Evolutionary conservation across 2,329 filamentous ascomycete genomes (phyloP), one percentile per base, ranked within the genome.

Genomic region (Beauveria bassiana): DNA sequence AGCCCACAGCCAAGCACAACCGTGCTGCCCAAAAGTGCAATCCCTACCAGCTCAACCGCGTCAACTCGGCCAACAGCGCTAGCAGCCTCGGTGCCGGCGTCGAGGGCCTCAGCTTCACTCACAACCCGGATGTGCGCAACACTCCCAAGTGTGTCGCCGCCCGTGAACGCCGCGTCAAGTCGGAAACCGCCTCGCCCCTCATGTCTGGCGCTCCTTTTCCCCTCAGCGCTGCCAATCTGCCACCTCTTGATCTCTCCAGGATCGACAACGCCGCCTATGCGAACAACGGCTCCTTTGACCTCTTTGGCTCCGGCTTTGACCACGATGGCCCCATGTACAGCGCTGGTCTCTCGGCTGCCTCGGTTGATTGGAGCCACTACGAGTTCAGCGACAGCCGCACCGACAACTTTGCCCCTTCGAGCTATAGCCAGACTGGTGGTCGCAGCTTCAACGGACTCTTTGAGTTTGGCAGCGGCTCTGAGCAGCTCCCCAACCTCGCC

Each of bases 11-110:
- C 70, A 86, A 86, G 74, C 82, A 83, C 71, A 78, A 81, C 68
- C 83, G 83, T 65, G 79, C 80, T 38, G 80, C 83, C 34, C 84
- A 86, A 66, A 86, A 86, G 71, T 81, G 79, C 66, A 82, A 82
- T 38, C 84, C 86, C 22, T 88, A 88, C 66, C 80, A 81, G 63
- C 78, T 86, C 47, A 81, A 76, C 69, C 80, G 84, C 62, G 81
- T 81, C 65, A 82, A 84, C 72, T 82, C 83, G 22, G 76, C 83
- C 65, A 80, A 83, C 72, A 78, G 83, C 72, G 72, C 77, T 61
- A 74, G 77, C 70, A 79, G 79, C 70, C 68, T 82, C 45, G 77
- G 77, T 24, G 77, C 77, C 59, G 73, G 77, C 61, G 71, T 73
- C 38, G 78, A 74, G 62, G 73, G 70, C 62, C 66, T 78, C 65